A percentile compares a stretch with the other conserved stretches of the same genome.
Evolutionary conservation across 805 yeast species (phyloP).

Genomic region (Saccharomycodes ludwigii): DNA sequence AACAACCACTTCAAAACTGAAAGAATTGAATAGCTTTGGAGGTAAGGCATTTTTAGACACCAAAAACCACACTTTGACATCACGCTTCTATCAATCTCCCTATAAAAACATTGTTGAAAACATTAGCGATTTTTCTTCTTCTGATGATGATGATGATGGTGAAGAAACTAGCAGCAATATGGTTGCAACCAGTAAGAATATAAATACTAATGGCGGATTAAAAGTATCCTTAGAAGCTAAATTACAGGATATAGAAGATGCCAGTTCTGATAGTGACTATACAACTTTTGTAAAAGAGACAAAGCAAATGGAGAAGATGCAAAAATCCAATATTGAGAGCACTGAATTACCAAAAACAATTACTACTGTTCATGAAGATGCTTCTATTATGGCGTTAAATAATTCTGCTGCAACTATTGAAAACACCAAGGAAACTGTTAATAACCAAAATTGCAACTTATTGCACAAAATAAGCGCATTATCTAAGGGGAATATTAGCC

Average conservation of each 20-base stretch:
- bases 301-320: not conserved
- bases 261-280: not conserved
- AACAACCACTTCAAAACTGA: conserved; percentile 18
- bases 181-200: conserved; percentile 8
- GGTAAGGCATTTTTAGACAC: conserved; percentile 20
- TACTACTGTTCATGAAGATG: too few species aligned
- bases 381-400: too few species aligned
- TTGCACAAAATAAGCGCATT: too few species aligned
- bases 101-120: conserved; percentile 1
- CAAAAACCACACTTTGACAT: conserved; percentile 12
- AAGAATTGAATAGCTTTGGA: conserved; percentile 12
- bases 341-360: too few species aligned
- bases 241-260: conserved; percentile 3
- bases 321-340: too few species aligned
- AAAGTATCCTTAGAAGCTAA: conserved; percentile 1
- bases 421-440: too few species aligned
- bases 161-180: too few species aligned
- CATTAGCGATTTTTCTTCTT: too few species aligned
- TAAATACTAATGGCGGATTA: conserved; percentile 10
- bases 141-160: conserved; percentile 13
- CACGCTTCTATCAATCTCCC: conserved; percentile 12
- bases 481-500: too few species aligned
- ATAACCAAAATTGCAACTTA: too few species aligned
- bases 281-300: not conserved
- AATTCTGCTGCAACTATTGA: too few species aligned